These are phyloP conservation scores for Epicoccum sorghinum DNA, from an alignment of 2,329 filamentous ascomycete genomes.

Conservation along the genomic window DNA sequence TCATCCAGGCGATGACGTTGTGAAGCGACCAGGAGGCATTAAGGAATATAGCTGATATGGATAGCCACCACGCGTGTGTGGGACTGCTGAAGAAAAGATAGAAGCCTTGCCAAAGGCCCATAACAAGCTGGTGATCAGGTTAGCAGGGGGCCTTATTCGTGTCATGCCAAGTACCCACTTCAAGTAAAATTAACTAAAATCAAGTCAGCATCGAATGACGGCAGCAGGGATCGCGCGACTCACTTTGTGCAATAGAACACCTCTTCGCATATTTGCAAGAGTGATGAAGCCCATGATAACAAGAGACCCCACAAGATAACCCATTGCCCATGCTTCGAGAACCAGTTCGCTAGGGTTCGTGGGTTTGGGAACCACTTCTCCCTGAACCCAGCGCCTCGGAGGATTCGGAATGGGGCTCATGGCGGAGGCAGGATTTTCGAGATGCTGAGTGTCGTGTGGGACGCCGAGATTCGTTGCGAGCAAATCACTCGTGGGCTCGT, in stretches of 20 bases:
- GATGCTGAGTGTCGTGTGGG: constrained; percentile 10
- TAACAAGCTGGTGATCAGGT: constrained; percentile 53
- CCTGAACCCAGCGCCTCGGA: constrained; percentile 16
- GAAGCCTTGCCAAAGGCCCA: constrained; percentile 63
- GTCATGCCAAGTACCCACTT: constrained; percentile 40
- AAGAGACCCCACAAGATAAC: constrained; percentile 50
- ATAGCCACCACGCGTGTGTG: constrained; percentile 68
- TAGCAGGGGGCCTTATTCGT: constrained; percentile 7
- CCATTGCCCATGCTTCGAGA: constrained; percentile 50
- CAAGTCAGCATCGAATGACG: constrained; percentile 21
- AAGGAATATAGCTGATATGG: constrained; percentile 64
- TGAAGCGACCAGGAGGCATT: constrained; percentile 69
- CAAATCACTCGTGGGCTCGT: constrained; percentile 28
- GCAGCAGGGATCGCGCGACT: constrained; percentile 5
- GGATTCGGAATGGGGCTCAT: constrained; percentile 27
- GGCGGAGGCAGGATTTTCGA: constrained; percentile 24
- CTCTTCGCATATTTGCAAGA: constrained; percentile 56
- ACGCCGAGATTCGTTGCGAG: constrained; percentile 24
- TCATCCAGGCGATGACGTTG: constrained; percentile 72
- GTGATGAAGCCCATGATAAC: constrained; percentile 57
- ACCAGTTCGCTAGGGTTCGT: constrained; percentile 42
- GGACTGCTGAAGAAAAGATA: constrained; percentile 64
- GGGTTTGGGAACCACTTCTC: constrained; percentile 37
- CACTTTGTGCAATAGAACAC: constrained; percentile 56
- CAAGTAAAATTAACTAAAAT: constrained; percentile 53